Base-by-base conservation (phyloP, 2,329 filamentous ascomycete species). In the Colletotrichum phormii region DNA sequence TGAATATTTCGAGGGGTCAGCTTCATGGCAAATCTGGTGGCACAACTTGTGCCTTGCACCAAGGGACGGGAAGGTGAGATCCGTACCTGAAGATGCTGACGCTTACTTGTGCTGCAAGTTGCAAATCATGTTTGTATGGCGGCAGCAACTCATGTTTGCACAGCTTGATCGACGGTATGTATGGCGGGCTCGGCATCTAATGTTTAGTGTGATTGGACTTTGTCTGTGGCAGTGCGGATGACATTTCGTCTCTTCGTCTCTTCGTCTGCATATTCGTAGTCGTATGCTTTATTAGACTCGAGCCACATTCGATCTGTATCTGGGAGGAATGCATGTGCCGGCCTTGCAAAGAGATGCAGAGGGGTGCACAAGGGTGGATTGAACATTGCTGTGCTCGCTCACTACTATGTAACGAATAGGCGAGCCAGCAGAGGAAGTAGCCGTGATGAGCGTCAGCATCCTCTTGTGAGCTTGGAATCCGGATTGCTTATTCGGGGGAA, bases 371-470 rank as follows among this genome's bases (percentile, higher is more conserved):
- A 35, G 60, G 46, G 33, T 46, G 54, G 33, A 60, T 71, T 46
- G 26, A 24, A 46, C 9, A 7, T 18, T 42, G 42, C 31, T 46
- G 22, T 59, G 54, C 46, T 42, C 60, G 60, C 54, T 64, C 33
- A 46, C 54, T n/a, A n/a, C n/a, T n/a, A n/a, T n/a, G n/a, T 24
- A n/a, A 29, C 66, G 65, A 72, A 69, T 72, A 22, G 35, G 58
- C 49, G 22, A 37, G 31, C 37, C 53, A 37, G 13, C 35, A 24
- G 24, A 26, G 33, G 22, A 51, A 31, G 24, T 59, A 33, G 60
- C 15, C 5, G 13, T 59, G 53, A 64, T 55, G 66, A 64, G 66
- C 33, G 60, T 64, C 66, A 72, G 60, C 70, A 72, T 69, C 31
- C 33, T 55, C 59, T 18, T 60, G 54, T 15, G 24, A 29, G 65